Base-by-base conservation (phyloP, 345 rosid genomes). In the Theobroma cacao region DNA sequence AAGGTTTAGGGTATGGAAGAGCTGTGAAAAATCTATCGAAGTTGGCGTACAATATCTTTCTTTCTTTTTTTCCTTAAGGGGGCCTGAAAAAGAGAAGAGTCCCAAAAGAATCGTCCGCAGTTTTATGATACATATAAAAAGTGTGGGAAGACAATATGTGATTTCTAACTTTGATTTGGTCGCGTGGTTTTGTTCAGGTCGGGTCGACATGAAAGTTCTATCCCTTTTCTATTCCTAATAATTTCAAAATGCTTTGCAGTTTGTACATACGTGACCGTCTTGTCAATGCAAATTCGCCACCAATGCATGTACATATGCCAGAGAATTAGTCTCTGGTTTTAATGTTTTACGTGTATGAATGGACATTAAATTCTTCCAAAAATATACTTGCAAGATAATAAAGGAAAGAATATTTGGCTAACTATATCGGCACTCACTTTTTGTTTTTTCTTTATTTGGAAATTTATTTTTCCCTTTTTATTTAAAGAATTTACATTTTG, bases 21-120 rank as follows among this genome's bases (percentile, higher is more conserved):
- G 80, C 64, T 48, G 47, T 13, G 67, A 82, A 78, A 82, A 71
- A 48, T 81, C 86, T 75, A 68, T 81, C 56, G 82, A 82, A 78
- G 68, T 64, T 75, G 68, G 74, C 48, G 79, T 34, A 61, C 40
- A 18, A 63, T 31, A 33, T 31, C n/a, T n/a, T n/a, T n/a, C n/a
- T n/a, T n/a, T n/a, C 1, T 33, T 6, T 15, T 62, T 33, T 59
- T 31, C n/a, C n/a, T 38, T 80, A 58, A 53, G 62, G 45, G 65
- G 67, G 45, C 34, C 43, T 41, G 14, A 69, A 31, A 53, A 65
- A 74, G 56, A n/a, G n/a, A 43, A 30, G 50, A 63, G 50, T 17
- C 24, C 22, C 63, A 68, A 20, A 36, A 56, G 59, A 76, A 81
- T 86, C 81, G 61, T 83, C 81, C 12, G 65, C 83, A 66, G 34